These are phyloP conservation scores for Geotrichum histeridarum DNA, from an alignment of 1,139 yeast species.

Conservation along the genomic window DNA sequence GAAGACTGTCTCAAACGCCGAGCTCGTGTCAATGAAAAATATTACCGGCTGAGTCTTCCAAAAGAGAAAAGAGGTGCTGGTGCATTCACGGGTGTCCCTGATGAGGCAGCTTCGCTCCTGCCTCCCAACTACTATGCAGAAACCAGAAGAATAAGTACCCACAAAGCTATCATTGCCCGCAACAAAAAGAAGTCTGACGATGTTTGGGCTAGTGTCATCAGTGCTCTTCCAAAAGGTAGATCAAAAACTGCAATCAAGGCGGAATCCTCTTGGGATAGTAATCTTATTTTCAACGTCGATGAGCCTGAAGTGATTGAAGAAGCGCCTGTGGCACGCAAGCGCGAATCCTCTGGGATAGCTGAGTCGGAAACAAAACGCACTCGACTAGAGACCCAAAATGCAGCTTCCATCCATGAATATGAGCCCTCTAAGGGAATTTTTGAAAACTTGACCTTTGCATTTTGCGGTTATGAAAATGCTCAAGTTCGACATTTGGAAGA, in stretches of 20 bases:
- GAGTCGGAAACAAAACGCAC: background rate
- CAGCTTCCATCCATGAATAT: background rate
- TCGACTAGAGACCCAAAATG: background rate
- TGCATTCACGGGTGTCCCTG: slow-evolving; percentile 47
- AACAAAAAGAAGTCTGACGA: slow-evolving; percentile 22
- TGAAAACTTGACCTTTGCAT: slow-evolving; percentile 23
- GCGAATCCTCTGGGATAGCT: background rate
- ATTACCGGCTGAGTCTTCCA: slow-evolving; percentile 41
- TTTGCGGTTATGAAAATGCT: slow-evolving; percentile 26
- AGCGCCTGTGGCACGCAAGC: background rate
- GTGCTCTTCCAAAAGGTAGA: slow-evolving; percentile 14
- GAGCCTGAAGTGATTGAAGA: background rate
- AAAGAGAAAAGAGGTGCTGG: slow-evolving; percentile 41
- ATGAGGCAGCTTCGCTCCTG: slow-evolving; percentile 6
- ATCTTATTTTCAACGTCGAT: background rate
- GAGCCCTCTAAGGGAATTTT: slow-evolving; percentile 24
- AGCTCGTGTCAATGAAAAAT: slow-evolving; percentile 51
- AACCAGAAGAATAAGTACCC: slow-evolving; percentile 17
- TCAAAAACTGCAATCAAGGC: background rate
- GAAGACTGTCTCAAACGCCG: slow-evolving; percentile 57
- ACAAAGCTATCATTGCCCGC: slow-evolving; percentile 16
- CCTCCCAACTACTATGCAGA: slow-evolving; percentile 11
- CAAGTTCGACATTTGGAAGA: slow-evolving; percentile 29
- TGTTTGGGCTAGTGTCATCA: slow-evolving; percentile 28
- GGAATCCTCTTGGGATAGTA: slow-evolving; percentile 10